Percentiles rank a stretch among this genome's conserved stretches.
Conservation (phyloP, 345 rosid species). For the Arabidopsis suecica region DNA sequence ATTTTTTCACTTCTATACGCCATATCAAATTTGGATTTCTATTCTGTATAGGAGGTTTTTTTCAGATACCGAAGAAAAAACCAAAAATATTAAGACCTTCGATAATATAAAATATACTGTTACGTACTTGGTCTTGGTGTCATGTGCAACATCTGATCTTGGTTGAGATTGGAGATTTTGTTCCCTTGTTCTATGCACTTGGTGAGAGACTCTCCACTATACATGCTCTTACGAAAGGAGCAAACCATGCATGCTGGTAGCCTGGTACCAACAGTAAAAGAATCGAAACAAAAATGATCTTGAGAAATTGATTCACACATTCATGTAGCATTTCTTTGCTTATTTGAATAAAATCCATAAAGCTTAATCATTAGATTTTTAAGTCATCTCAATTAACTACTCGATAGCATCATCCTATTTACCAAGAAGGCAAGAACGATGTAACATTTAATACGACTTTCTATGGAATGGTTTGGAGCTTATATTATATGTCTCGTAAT, state of each 20-base stretch:
- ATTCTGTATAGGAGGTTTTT: no score
- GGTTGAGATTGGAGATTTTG: not conserved
- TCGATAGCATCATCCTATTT: no score
- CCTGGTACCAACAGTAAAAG: not conserved
- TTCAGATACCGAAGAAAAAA: not conserved
- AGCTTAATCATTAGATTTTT: no score
- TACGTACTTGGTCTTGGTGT: slow-evolving; percentile 4
- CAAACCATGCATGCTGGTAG: not conserved
- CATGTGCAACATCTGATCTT: slow-evolving; percentile 23
- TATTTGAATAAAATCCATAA: no score
- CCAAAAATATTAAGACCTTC: not conserved
- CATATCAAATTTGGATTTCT: no score
- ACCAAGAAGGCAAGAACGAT: not conserved
- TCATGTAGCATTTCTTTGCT: no score
- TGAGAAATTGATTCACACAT: not conserved
- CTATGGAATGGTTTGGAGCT: slow-evolving; percentile 21
- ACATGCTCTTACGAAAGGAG: not conserved
- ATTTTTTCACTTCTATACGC: not conserved
- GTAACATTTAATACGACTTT: not conserved
- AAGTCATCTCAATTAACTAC: no score
- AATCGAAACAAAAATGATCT: not conserved
- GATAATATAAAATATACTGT: not conserved
- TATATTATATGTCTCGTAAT: not conserved
- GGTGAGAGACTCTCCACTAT: no score
- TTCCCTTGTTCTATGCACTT: not conserved